These are phyloP conservation scores for Cerrena zonata DNA, from an alignment of 1,284 basidiomycete species.

Conservation along the genomic window DNA sequence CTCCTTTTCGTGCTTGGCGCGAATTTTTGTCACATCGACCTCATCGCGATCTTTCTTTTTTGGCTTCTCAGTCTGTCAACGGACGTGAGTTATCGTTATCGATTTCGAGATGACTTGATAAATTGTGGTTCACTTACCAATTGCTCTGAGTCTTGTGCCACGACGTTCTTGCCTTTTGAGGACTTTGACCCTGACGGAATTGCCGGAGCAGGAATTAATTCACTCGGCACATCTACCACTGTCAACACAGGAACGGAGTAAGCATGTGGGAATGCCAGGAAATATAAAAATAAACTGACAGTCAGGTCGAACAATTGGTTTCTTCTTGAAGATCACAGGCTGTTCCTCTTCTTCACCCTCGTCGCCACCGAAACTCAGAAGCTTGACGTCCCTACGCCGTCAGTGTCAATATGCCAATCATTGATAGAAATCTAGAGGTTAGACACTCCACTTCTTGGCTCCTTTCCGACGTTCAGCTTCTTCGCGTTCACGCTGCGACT, in stretches of 20 bases:
- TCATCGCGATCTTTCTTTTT: constrained; percentile 32
- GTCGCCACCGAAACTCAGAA: constrained; percentile 84
- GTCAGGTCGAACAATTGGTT: constrained; percentile 75
- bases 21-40: constrained; percentile 53
- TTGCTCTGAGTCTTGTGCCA: constrained; percentile 1
- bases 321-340: constrained; percentile 58
- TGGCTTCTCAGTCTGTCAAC: constrained; percentile 17
- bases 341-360: constrained; percentile 58
- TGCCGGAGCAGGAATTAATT: constrained; percentile 23
- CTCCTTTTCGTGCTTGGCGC: constrained; percentile 68
- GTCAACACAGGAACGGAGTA: not conserved
- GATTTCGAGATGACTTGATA: constrained; percentile 1
- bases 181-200: constrained; percentile 16
- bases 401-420: not conserved
- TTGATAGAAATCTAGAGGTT: not conserved
- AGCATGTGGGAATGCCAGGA: constrained; percentile 1
- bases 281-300: constrained; percentile 43
- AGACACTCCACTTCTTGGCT: constrained; percentile 70
- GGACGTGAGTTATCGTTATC: not conserved
- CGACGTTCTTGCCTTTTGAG: constrained; percentile 17
- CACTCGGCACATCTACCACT: constrained; percentile 47
- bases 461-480: constrained; percentile 67
- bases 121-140: not conserved
- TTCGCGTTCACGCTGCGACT: constrained; percentile 72
- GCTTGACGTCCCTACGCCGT: constrained; percentile 67